A percentile compares a stretch with the other conserved stretches of the same genome.
phyloP scores from a whole-genome alignment of 352 stramenopile species.

The Phytophthora hibernalis region DNA sequence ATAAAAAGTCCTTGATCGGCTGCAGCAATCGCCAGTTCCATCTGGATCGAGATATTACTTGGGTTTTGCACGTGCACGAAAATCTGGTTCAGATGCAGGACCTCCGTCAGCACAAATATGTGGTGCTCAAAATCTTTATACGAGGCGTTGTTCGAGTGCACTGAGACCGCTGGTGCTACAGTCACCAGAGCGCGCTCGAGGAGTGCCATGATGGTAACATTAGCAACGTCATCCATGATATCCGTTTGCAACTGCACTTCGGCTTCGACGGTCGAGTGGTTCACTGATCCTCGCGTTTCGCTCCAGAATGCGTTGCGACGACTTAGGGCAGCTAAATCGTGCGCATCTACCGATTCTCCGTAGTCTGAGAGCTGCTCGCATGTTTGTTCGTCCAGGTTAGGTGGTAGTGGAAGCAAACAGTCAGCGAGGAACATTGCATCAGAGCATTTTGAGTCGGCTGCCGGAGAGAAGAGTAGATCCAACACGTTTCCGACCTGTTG shows the following conservation, averaged over 20 bases:
- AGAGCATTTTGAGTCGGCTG: slow-evolving; percentile 35
- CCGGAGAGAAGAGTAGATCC: slow-evolving; percentile 45
- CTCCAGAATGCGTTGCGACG: slow-evolving; percentile 46
- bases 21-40: slow-evolving; percentile 55
- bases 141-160: slow-evolving; percentile 1
- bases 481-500: slow-evolving; percentile 34
- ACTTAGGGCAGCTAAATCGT: slow-evolving; percentile 44
- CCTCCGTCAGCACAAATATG: slow-evolving; percentile 52
- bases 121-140: slow-evolving; percentile 3
- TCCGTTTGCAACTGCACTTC: slow-evolving; percentile 44
- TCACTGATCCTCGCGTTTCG: slow-evolving; percentile 1
- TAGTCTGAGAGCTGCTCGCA: slow-evolving; percentile 47
- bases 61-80: slow-evolving; percentile 58
- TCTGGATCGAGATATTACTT: slow-evolving; percentile 51
- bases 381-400: slow-evolving; percentile 15
- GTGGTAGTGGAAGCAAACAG: slow-evolving; percentile 39
- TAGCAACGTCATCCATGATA: slow-evolving; percentile 40
- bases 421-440: slow-evolving; percentile 43
- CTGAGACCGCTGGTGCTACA: neutral
- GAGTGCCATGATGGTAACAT: slow-evolving; percentile 41
- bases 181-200: slow-evolving; percentile 47
- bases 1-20: slow-evolving; percentile 58
- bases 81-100: slow-evolving; percentile 30
- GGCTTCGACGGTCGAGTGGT: slow-evolving; percentile 21
- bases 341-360: slow-evolving; percentile 37